phyloP scores from a whole-genome alignment of 2,329 filamentous ascomycete species.

The Pyrenochaeta sp. region DNA sequence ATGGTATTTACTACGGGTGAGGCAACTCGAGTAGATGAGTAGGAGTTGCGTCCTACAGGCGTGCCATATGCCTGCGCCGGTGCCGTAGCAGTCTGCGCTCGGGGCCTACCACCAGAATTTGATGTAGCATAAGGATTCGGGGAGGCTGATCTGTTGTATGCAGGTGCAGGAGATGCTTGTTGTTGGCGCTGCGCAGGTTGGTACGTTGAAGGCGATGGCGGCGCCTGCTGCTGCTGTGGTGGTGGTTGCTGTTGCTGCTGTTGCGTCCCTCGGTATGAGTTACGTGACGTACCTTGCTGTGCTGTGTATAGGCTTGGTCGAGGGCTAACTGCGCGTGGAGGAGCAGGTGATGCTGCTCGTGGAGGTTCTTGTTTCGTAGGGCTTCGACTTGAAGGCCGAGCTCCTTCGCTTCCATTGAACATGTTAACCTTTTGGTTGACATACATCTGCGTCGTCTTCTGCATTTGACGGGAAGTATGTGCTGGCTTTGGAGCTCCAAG shows the following conservation, averaged over 20 bases:
- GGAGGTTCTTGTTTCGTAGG: slow-evolving; percentile 54
- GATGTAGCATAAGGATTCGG: slow-evolving; percentile 69
- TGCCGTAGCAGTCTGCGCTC: slow-evolving; percentile 51
- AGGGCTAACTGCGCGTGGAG: slow-evolving; percentile 66
- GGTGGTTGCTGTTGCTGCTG: slow-evolving; percentile 7
- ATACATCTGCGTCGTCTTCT: slow-evolving; percentile 90
- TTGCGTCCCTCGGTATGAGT: slow-evolving; percentile 18
- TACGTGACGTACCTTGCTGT: slow-evolving; percentile 21
- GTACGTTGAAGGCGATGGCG: slow-evolving; percentile 15
- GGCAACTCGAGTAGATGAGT: slow-evolving; percentile 48
- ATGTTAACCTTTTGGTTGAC: slow-evolving; percentile 82
- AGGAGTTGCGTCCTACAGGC: slow-evolving; percentile 44
- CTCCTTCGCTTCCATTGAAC: slow-evolving; percentile 63
- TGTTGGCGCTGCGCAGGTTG: slow-evolving; percentile 16
- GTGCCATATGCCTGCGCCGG: slow-evolving; percentile 43
- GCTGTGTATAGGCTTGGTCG: slow-evolving; percentile 62
- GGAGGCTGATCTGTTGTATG: slow-evolving; percentile 50
- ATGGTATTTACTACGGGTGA: slow-evolving; percentile 49
- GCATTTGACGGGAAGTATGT: slow-evolving; percentile 93
- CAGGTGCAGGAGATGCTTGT: slow-evolving; percentile 17
- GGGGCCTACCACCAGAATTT: slow-evolving; percentile 39
- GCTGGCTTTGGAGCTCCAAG: slow-evolving; percentile 91
- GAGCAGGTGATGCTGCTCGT: slow-evolving; percentile 71
- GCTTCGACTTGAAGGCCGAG: slow-evolving; percentile 67
- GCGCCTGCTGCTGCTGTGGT: slow-evolving; percentile 2